Percentiles rank a stretch among this genome's conserved stretches.
Evolutionary conservation across 2,329 filamentous ascomycete genomes (phyloP).

Genomic region (Fusarium papillatum): DNA sequence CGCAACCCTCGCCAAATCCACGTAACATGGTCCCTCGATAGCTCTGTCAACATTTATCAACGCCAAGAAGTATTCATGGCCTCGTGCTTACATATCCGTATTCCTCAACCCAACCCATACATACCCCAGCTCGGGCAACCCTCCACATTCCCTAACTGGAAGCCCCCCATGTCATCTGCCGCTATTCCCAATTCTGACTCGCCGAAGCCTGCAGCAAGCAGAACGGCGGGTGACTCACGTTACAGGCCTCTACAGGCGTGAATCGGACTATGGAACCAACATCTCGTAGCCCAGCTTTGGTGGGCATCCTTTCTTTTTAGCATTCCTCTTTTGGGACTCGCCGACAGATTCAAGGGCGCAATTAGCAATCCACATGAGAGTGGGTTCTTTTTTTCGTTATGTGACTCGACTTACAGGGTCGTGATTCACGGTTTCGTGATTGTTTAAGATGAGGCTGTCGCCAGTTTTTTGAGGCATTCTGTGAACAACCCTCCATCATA

Average conservation of each 20-base stretch:
- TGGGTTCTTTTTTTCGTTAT: background rate
- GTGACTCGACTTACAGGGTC: constrained; percentile 10
- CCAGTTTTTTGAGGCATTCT: constrained; percentile 5
- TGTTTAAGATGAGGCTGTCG: constrained; percentile 29
- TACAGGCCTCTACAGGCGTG: constrained; percentile 2
- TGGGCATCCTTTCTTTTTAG: background rate
- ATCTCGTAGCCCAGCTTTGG: background rate
- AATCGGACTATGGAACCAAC: background rate
- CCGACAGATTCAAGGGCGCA: background rate
- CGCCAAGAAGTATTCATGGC: background rate
- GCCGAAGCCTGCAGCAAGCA: constrained; percentile 26
- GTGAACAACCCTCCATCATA: constrained; percentile 6
- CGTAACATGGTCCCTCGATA: background rate
- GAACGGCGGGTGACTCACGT: constrained; percentile 34
- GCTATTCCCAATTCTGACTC: constrained; percentile 39
- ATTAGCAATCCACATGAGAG: constrained; percentile 2
- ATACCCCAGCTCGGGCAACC: background rate
- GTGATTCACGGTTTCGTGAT: background rate
- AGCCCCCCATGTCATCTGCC: background rate
- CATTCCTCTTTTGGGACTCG: constrained; percentile 4
- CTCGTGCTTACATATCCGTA: background rate
- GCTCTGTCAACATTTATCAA: background rate
- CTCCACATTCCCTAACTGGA: background rate
- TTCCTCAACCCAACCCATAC: background rate
- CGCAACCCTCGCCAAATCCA: background rate